Conservation (phyloP, 345 rosid genomes). For the Eucalyptus marginata region DNA sequence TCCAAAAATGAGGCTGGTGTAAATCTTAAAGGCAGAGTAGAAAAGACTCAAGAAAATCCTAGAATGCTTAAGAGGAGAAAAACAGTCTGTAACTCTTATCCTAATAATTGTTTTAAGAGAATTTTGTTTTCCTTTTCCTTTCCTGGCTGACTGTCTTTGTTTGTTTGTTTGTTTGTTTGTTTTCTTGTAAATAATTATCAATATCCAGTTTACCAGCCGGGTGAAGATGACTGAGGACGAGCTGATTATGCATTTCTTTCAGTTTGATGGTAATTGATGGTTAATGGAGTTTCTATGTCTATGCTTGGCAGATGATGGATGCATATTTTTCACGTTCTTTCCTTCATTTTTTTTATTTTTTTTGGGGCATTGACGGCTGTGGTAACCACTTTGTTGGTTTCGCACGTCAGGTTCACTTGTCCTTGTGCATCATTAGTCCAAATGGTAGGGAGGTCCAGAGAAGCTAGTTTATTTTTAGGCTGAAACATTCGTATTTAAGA, state of each 20-base stretch:
- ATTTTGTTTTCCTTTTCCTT: background rate
- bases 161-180: background rate
- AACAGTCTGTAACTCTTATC: conserved; percentile 13
- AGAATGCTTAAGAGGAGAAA: conserved; percentile 30
- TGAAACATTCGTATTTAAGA: background rate
- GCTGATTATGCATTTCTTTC: conserved; percentile 57
- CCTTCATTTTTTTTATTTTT: background rate
- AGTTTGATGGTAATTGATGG: conserved; percentile 55
- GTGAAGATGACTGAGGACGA: conserved; percentile 81
- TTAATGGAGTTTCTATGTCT: background rate
- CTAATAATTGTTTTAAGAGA: background rate
- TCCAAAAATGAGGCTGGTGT: background rate
- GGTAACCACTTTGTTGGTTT: background rate
- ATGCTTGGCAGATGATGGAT: background rate
- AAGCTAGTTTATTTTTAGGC: background rate
- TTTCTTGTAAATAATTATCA: background rate
- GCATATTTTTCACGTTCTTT: background rate
- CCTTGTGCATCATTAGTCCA: background rate
- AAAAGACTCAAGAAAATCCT: conserved; percentile 7
- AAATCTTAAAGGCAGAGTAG: conserved; percentile 11
- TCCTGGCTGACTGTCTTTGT: background rate
- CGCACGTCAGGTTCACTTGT: background rate
- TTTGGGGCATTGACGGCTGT: background rate
- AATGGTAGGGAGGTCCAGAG: background rate
- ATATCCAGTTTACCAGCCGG: conserved; percentile 29